phyloP scores from a whole-genome alignment of 139 green algal genomes.

The Yamagishiella unicocca region DNA sequence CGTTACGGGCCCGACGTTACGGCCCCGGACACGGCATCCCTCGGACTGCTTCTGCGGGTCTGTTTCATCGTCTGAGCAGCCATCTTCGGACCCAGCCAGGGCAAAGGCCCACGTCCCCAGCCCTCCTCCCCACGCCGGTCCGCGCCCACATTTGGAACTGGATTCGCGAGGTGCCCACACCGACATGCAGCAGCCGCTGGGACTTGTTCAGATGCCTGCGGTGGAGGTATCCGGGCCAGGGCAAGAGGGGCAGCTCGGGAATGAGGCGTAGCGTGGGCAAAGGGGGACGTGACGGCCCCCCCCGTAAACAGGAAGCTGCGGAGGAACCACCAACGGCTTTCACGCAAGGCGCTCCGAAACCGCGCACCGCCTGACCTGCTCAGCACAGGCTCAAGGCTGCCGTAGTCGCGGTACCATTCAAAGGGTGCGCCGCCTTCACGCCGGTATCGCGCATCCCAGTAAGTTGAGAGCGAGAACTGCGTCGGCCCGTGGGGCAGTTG shows the following conservation, averaged over 20 bases:
- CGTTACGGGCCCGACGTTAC: too few relatives aligned
- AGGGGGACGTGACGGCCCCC: too few relatives aligned
- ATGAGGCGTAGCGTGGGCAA: too few relatives aligned
- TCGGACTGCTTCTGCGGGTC: too few relatives aligned
- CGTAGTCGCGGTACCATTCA: conserved; percentile 42
- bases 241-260: neutral
- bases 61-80: too few relatives aligned
- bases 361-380: conserved; percentile 1
- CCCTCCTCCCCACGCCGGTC: neutral
- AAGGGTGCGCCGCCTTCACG: conserved; percentile 32
- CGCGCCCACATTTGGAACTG: conserved; percentile 39
- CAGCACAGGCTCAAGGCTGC: conserved; percentile 27
- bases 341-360: too few relatives aligned
- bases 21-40: too few relatives aligned
- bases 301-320: too few relatives aligned
- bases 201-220: conserved; percentile 42
- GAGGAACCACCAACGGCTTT: too few relatives aligned
- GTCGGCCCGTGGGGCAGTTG: neutral
- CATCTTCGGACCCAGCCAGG: too few relatives aligned
- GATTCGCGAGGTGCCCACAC: conserved; percentile 48
- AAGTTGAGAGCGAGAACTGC: conserved; percentile 37
- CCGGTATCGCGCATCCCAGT: conserved; percentile 36
- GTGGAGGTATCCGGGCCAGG: neutral
- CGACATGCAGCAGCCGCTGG: conserved; percentile 30
- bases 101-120: too few relatives aligned